Conservation (phyloP, 768 basidiomycete genomes). For the Collybiopsis luxurians region DNA sequence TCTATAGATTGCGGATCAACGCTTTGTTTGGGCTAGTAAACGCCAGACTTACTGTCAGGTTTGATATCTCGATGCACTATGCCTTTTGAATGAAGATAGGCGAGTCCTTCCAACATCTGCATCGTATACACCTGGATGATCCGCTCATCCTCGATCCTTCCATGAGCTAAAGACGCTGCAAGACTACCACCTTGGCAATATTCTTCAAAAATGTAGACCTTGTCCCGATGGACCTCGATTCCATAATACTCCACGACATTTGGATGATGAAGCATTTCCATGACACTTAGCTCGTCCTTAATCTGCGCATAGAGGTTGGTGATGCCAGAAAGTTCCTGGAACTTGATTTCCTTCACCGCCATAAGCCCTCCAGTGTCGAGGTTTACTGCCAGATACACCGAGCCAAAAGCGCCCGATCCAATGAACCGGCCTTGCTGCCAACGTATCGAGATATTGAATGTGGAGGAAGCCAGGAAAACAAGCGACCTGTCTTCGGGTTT, state of each 20-base stretch:
- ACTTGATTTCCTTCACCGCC: slow-evolving; percentile 99
- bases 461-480: slow-evolving; percentile 93
- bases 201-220: slow-evolving; percentile 98
- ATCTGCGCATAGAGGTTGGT: slow-evolving; percentile 91
- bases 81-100: slow-evolving; percentile 89
- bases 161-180: slow-evolving; percentile 84
- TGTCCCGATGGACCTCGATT: slow-evolving; percentile 97
- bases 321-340: slow-evolving; percentile 87
- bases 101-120: slow-evolving; percentile 94
- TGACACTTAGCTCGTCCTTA: slow-evolving; percentile 92
- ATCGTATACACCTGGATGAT: slow-evolving; percentile 94
- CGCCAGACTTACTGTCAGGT: slow-evolving; percentile 81
- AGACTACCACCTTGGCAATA: slow-evolving; percentile 96
- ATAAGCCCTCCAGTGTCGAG: slow-evolving; percentile 93
- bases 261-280: slow-evolving; percentile 97
- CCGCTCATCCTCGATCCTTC: slow-evolving; percentile 94
- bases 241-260: slow-evolving; percentile 99
- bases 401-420: slow-evolving; percentile 97
- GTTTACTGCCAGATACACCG: slow-evolving; percentile 98
- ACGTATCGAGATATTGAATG: slow-evolving; percentile 90
- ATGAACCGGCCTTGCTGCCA: slow-evolving; percentile 99
- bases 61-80: slow-evolving; percentile 98
- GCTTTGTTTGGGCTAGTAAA: neutral
- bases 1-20: slow-evolving; percentile 50
- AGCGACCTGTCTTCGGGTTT: slow-evolving; percentile 92